These are phyloP conservation scores for Arctostaphylos glauca DNA, from an alignment of 148 eudicot genomes.

Conservation along the genomic window DNA sequence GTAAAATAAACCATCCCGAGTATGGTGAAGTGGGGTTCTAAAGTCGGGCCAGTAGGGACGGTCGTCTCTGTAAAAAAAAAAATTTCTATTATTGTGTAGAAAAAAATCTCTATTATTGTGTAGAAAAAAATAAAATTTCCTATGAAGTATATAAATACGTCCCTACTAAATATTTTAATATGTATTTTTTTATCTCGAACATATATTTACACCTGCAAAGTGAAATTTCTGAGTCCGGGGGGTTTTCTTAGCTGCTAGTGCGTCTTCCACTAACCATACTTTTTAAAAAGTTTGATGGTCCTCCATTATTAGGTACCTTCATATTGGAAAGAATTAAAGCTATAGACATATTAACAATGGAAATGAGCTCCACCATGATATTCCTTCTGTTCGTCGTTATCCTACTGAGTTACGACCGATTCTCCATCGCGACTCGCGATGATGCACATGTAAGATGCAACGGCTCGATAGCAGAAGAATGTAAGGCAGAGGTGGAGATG, in stretches of 20 bases:
- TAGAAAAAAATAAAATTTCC: too few relatives aligned
- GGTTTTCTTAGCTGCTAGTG: background rate
- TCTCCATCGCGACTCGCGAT: background rate
- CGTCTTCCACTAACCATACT: slow-evolving; percentile 12
- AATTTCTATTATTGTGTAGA: too few relatives aligned
- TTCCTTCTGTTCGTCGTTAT: background rate
- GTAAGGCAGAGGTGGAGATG: slow-evolving; percentile 40
- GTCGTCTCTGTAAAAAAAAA: too few relatives aligned
- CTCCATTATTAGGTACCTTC: slow-evolving; percentile 2
- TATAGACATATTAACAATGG: background rate
- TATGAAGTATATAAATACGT: too few relatives aligned
- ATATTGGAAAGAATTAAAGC: background rate
- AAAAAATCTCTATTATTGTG: too few relatives aligned
- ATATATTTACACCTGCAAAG: too few relatives aligned
- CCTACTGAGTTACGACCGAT: background rate
- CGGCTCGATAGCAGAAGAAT: slow-evolving; percentile 48
- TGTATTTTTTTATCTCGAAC: too few relatives aligned
- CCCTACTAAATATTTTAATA: too few relatives aligned
- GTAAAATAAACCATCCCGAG: background rate
- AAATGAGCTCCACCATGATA: background rate
- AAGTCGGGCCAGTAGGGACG: too few relatives aligned
- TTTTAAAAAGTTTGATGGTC: background rate
- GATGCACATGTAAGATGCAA: slow-evolving; percentile 29
- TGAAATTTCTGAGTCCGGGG: too few relatives aligned
- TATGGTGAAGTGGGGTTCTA: background rate